A percentile compares a stretch with the other conserved stretches of the same genome.
These are phyloP conservation scores for Marchantia paleacea DNA, from an alignment of 225 moss, liverwort and hornwort genomes.

Conservation along the genomic window DNA sequence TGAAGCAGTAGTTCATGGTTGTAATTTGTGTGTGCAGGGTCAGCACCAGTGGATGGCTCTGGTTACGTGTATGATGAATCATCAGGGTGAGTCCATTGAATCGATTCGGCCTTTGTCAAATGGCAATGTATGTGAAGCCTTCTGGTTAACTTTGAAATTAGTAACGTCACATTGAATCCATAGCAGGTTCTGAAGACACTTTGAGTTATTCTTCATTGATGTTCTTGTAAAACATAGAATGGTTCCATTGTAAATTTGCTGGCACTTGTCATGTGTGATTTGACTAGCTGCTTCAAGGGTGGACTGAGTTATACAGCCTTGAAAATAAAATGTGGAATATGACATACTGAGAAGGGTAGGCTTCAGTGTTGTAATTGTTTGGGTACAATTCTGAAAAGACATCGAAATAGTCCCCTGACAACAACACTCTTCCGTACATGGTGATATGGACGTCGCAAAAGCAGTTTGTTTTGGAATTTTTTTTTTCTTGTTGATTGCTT, in stretches of 20 bases:
- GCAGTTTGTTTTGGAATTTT: neutral
- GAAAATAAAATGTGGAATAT: neutral
- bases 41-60: conserved; percentile 58
- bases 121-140: neutral
- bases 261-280: too few relatives aligned
- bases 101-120: neutral
- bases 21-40: conserved; percentile 36
- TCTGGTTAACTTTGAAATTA: neutral
- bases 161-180: neutral
- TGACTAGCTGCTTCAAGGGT: too few relatives aligned
- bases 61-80: conserved; percentile 79
- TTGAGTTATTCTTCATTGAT: neutral
- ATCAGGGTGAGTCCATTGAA: conserved; percentile 53
- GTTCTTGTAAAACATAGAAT: too few relatives aligned
- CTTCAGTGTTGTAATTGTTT: neutral
- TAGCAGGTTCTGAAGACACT: neutral
- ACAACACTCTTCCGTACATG: neutral
- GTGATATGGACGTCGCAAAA: neutral
- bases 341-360: neutral
- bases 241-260: too few relatives aligned
- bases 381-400: neutral
- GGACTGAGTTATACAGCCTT: too few relatives aligned
- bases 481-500: neutral
- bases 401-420: neutral
- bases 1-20: conserved; percentile 9